Conservation (phyloP, 129 eudicot genomes). For the Dittrichia graveolens region DNA sequence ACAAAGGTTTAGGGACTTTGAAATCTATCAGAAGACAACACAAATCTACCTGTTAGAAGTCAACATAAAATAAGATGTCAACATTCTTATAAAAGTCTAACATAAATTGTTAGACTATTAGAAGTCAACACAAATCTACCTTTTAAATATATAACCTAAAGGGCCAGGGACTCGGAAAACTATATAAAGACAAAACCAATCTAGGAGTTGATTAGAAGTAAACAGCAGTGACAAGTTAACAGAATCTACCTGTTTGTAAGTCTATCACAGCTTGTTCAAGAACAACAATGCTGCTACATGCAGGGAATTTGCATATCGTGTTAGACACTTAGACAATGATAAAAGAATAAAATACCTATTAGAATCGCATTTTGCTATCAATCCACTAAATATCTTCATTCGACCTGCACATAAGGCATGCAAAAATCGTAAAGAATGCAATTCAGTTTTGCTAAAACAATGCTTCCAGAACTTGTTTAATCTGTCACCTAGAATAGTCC, state of each 20-base stretch:
- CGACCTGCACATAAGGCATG: conserved; percentile 60
- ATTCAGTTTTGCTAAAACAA: conserved; percentile 9
- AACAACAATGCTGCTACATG: conserved; percentile 13
- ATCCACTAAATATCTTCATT: conserved; percentile 49
- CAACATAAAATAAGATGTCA: not conserved
- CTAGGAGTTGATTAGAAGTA: no score
- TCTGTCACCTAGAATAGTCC: not conserved
- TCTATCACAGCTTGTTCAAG: conserved; percentile 23
- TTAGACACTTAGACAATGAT: conserved; percentile 1
- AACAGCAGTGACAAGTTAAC: not conserved
- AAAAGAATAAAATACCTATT: conserved; percentile 46
- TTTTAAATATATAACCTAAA: not conserved
- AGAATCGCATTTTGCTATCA: conserved; percentile 36
- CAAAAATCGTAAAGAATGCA: conserved; percentile 27
- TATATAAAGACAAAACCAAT: no score
- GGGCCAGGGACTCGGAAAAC: no score
- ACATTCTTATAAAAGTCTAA: no score
- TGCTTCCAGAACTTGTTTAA: not conserved
- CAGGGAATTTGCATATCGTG: conserved; percentile 12
- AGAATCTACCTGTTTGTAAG: conserved; percentile 6
- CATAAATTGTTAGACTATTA: not conserved
- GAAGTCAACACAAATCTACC: not conserved
- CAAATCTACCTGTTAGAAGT: conserved; percentile 24
- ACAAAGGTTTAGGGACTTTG: conserved; percentile 4
- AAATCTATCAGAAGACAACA: conserved; percentile 16